Percentiles rank a stretch among this genome's conserved stretches.
phyloP scores from a whole-genome alignment of 2,329 filamentous ascomycete genomes.

The Fusarium abutilonis region DNA sequence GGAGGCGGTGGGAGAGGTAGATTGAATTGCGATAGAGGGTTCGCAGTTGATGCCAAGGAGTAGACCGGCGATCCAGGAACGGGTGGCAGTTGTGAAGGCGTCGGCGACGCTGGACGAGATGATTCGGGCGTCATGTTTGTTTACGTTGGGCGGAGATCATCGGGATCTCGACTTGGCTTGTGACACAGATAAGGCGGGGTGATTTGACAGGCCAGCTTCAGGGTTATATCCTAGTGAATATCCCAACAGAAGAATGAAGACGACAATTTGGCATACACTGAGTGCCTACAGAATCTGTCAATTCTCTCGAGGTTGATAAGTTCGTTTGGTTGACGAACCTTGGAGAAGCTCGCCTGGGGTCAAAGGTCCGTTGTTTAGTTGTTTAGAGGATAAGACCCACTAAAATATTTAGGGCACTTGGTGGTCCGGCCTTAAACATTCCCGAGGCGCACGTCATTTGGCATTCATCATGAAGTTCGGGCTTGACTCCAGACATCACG shows the following conservation, averaged over 20 bases:
- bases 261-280: conserved; percentile 9
- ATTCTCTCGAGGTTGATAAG: conserved; percentile 14
- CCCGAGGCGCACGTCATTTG: conserved; percentile 40
- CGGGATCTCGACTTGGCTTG: conserved; percentile 18
- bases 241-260: not conserved
- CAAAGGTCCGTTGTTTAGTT: conserved; percentile 20
- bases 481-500: conserved; percentile 24
- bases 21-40: conserved; percentile 67
- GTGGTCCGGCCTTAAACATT: conserved; percentile 20
- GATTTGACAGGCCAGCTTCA: conserved; percentile 1
- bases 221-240: conserved; percentile 23
- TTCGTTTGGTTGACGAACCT: conserved; percentile 35
- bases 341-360: conserved; percentile 34
- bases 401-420: conserved; percentile 39
- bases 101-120: conserved; percentile 58
- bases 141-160: conserved; percentile 31
- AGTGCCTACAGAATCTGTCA: conserved; percentile 14
- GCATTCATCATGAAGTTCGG: conserved; percentile 8
- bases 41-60: conserved; percentile 70
- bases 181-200: conserved; percentile 4
- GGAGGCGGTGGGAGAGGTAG: conserved; percentile 70
- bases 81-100: conserved; percentile 66
- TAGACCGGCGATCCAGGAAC: conserved; percentile 71
- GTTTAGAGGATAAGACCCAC: conserved; percentile 32
- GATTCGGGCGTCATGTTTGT: conserved; percentile 49